These are phyloP conservation scores for Oidiodendron maius DNA, from an alignment of 495 filamentous ascomycete species.

Conservation along the genomic window DNA sequence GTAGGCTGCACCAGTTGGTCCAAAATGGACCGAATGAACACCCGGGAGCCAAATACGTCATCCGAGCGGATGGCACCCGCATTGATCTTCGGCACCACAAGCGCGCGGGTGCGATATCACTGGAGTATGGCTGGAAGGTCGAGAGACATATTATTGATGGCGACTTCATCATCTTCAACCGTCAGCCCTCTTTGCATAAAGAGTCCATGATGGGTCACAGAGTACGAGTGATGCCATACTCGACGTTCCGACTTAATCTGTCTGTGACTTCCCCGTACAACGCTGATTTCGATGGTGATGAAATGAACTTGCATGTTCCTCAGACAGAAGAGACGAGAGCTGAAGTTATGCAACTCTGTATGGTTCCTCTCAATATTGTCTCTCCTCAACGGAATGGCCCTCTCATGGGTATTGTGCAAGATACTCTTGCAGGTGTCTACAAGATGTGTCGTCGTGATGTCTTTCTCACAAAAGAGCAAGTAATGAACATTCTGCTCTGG, in stretches of 20 bases:
- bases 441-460: slow-evolving; percentile 91
- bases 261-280: slow-evolving; percentile 99
- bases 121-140: slow-evolving; percentile 97
- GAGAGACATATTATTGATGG: slow-evolving; percentile 93
- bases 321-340: slow-evolving; percentile 94
- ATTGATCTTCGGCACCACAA: slow-evolving; percentile 92
- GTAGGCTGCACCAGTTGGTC: slow-evolving; percentile 79
- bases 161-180: slow-evolving; percentile 98
- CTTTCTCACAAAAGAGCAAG: slow-evolving; percentile 80
- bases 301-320: slow-evolving; percentile 99
- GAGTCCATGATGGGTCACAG: slow-evolving; percentile 99
- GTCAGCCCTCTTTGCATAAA: slow-evolving; percentile 97
- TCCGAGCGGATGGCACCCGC: slow-evolving; percentile 82
- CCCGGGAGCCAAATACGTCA: slow-evolving; percentile 91
- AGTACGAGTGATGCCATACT: slow-evolving; percentile 97
- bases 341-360: slow-evolving; percentile 86
- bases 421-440: slow-evolving; percentile 93
- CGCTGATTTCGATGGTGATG: slow-evolving; percentile 98
- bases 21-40: slow-evolving; percentile 91
- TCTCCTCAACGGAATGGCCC: slow-evolving; percentile 96
- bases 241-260: slow-evolving; percentile 93
- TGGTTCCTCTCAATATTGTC: slow-evolving; percentile 96
- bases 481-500: slow-evolving; percentile 96
- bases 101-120: slow-evolving; percentile 69
- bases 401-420: slow-evolving; percentile 99